These are phyloP conservation scores for Dactylonectria estremocensis DNA, from an alignment of 2,329 filamentous ascomycete genomes.

Conservation along the genomic window DNA sequence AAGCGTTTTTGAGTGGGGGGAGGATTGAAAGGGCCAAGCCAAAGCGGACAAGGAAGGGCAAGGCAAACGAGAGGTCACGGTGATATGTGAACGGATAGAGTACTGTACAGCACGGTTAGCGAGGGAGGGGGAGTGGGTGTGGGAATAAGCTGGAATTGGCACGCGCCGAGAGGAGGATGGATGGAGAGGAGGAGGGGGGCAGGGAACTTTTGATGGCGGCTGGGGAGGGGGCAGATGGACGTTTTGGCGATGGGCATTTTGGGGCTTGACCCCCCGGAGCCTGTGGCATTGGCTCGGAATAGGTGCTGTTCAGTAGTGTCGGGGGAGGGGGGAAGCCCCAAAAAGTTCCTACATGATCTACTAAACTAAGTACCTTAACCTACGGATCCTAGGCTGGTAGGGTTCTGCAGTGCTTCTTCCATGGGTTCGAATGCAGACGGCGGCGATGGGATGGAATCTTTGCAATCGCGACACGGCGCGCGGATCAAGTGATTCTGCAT, in stretches of 20 bases:
- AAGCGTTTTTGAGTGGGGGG: conserved; percentile 23
- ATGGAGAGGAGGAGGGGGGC: neutral
- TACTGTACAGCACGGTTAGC: neutral
- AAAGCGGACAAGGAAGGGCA: neutral
- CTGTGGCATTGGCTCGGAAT: neutral
- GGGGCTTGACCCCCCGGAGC: neutral
- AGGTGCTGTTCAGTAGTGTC: neutral
- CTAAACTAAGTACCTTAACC: neutral
- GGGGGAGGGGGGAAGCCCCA: neutral
- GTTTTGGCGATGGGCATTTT: neutral
- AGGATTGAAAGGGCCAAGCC: neutral
- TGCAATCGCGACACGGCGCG: conserved; percentile 10
- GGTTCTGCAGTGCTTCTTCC: neutral
- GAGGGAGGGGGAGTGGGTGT: conserved; percentile 12
- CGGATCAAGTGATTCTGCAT: conserved; percentile 13
- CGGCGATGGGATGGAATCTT: conserved; percentile 4
- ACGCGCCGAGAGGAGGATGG: neutral
- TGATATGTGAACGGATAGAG: neutral
- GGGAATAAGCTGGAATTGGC: conserved; percentile 24
- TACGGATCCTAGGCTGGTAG: too few species aligned
- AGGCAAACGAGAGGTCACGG: neutral
- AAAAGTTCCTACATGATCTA: conserved; percentile 1
- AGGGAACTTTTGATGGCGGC: conserved; percentile 22
- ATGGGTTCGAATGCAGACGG: neutral
- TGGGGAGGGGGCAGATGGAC: neutral